Evolutionary conservation across 1,284 basidiomycete species (phyloP).

Genomic region (Cutaneotrichosporon cavernicola): DNA sequence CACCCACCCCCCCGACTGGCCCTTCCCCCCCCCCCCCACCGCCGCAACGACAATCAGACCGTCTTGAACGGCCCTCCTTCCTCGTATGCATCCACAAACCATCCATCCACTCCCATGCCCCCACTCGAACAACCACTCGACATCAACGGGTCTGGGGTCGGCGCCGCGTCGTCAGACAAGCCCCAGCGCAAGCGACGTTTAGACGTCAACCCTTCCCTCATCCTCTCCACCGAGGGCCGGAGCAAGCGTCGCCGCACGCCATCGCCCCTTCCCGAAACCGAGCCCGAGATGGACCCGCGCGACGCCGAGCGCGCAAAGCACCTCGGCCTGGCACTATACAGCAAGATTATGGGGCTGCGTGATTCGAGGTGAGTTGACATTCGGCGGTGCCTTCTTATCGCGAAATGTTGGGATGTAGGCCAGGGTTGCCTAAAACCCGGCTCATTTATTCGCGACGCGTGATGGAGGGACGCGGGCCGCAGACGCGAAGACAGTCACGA

Average conservation of each 20-base stretch:
- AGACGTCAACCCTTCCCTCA: constrained; percentile 27
- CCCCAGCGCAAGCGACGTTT: constrained; percentile 27
- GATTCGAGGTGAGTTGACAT: constrained; percentile 36
- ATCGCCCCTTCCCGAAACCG: constrained; percentile 9
- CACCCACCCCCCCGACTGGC: neutral
- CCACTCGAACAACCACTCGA: constrained; percentile 5
- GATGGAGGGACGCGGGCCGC: neutral
- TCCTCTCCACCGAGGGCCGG: constrained; percentile 24
- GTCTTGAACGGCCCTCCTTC: neutral
- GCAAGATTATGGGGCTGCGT: constrained; percentile 37
- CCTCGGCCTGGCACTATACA: constrained; percentile 39
- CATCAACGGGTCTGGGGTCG: constrained; percentile 2
- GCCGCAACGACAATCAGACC: neutral
- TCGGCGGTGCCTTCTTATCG: constrained; percentile 4
- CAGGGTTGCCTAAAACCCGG: constrained; percentile 6
- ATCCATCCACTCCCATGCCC: constrained; percentile 10
- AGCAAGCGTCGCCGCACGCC: constrained; percentile 27
- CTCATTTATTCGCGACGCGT: neutral
- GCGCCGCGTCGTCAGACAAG: constrained; percentile 20
- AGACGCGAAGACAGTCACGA: constrained; percentile 9
- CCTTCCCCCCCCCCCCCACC: neutral
- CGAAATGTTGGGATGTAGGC: constrained; percentile 9
- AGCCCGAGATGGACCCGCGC: constrained; percentile 33
- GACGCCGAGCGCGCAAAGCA: constrained; percentile 38
- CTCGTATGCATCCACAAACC: constrained; percentile 1